phyloP scores from a whole-genome alignment of 2,329 filamentous ascomycete species.

The Curvularia hawaiiensis region DNA sequence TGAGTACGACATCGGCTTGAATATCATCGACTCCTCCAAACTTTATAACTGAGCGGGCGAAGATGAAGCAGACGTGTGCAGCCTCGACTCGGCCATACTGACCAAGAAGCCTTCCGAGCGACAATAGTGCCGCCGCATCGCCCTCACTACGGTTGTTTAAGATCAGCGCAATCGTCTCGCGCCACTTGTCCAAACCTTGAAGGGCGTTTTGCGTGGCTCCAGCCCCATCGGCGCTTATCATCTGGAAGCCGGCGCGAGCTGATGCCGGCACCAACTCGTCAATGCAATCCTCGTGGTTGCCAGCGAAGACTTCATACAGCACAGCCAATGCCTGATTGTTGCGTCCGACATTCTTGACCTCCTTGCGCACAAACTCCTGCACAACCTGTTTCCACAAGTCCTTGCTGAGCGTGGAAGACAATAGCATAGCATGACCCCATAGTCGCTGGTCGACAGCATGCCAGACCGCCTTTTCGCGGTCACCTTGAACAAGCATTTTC shows the following conservation, averaged over 20 bases:
- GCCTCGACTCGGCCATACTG: constrained; percentile 90
- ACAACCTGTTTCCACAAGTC: constrained; percentile 88
- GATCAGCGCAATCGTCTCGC: constrained; percentile 84
- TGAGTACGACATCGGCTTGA: constrained; percentile 76
- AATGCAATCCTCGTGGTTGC: constrained; percentile 91
- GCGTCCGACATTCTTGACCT: constrained; percentile 81
- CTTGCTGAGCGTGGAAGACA: constrained; percentile 77
- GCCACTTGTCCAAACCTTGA: constrained; percentile 91
- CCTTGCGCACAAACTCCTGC: constrained; percentile 93
- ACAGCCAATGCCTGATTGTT: constrained; percentile 88
- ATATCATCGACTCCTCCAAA: constrained; percentile 86
- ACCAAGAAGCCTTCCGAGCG: constrained; percentile 80
- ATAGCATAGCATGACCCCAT: constrained; percentile 95
- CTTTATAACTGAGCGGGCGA: constrained; percentile 72
- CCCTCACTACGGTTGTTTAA: constrained; percentile 85
- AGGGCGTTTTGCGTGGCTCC: constrained; percentile 72
- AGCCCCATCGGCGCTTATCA: constrained; percentile 72
- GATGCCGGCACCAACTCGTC: constrained; percentile 95
- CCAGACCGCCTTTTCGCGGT: constrained; percentile 92
- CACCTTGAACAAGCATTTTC: constrained; percentile 74
- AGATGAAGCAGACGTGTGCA: constrained; percentile 91
- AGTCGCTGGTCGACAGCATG: constrained; percentile 88
- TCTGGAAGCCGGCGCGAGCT: constrained; percentile 87
- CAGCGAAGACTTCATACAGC: constrained; percentile 90
- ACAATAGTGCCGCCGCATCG: constrained; percentile 76